These are phyloP conservation scores for Trypanosoma cruzi DNA, from an alignment of 208 protist species.

Conservation along the genomic window DNA sequence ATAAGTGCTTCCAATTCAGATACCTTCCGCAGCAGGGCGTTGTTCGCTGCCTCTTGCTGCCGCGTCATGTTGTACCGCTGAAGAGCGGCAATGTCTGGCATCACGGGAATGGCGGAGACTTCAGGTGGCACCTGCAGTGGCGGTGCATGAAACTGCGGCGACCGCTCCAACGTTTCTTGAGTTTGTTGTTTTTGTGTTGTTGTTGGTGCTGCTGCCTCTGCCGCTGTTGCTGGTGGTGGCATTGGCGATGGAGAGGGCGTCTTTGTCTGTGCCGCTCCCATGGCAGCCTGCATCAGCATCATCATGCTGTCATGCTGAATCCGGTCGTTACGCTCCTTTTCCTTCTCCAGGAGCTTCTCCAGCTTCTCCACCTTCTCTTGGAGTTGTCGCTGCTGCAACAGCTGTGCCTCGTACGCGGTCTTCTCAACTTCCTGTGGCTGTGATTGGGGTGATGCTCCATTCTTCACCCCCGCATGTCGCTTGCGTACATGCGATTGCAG, in stretches of 20 bases:
- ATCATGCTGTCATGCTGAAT: slow-evolving; percentile 59
- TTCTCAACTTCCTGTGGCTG: not conserved
- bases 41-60: slow-evolving; percentile 63
- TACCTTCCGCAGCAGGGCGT: slow-evolving; percentile 67
- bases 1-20: slow-evolving; percentile 63
- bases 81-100: slow-evolving; percentile 74
- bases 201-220: too few species aligned
- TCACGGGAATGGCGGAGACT: slow-evolving; percentile 59
- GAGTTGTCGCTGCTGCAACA: slow-evolving; percentile 31
- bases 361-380: slow-evolving; percentile 53
- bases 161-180: slow-evolving; percentile 3
- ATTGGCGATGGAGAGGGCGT: not conserved
- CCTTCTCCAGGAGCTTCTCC: slow-evolving; percentile 47
- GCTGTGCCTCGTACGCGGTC: slow-evolving; percentile 6
- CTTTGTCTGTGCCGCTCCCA: slow-evolving; percentile 1
- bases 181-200: not conserved
- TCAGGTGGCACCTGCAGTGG: slow-evolving; percentile 9
- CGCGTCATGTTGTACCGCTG: slow-evolving; percentile 75
- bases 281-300: slow-evolving; percentile 49
- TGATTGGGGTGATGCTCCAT: not conserved
- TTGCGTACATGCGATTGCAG: slow-evolving; percentile 91
- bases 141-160: slow-evolving; percentile 6
- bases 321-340: slow-evolving; percentile 55
- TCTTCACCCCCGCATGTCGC: slow-evolving; percentile 42
- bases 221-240: not conserved